phyloP scores from a whole-genome alignment of 2,329 filamentous ascomycete species.

The Davidsoniella virescens region DNA sequence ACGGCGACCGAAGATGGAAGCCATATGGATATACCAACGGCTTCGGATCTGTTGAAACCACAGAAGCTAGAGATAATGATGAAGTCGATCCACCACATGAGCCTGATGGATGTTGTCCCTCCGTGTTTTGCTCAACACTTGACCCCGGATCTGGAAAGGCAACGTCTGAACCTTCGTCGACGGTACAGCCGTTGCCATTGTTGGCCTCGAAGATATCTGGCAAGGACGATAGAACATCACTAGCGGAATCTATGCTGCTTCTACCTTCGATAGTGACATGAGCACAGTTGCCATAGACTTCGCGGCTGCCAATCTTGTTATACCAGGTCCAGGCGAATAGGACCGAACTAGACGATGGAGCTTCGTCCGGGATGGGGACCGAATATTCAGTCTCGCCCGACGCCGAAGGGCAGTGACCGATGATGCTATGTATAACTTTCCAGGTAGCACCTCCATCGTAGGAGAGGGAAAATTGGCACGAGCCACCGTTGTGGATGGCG shows the following conservation, averaged over 20 bases:
- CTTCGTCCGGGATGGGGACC: conserved; percentile 38
- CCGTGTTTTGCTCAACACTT: conserved; percentile 24
- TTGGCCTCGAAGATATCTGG: conserved; percentile 43
- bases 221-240: conserved; percentile 41
- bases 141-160: conserved; percentile 46
- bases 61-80: background rate
- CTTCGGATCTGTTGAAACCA: background rate
- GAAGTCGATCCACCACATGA: conserved; percentile 1
- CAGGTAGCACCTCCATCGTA: conserved; percentile 44
- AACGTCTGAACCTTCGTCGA: conserved; percentile 37
- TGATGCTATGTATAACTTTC: conserved; percentile 29
- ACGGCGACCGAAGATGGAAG: background rate
- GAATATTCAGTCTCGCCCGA: conserved; percentile 26
- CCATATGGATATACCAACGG: background rate
- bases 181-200: conserved; percentile 38
- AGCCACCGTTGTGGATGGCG: conserved; percentile 40
- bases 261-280: conserved; percentile 32
- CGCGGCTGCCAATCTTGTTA: conserved; percentile 45
- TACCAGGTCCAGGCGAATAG: conserved; percentile 49
- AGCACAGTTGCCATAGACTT: conserved; percentile 58
- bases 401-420: conserved; percentile 22
- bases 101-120: conserved; percentile 18
- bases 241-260: conserved; percentile 16
- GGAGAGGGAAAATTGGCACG: conserved; percentile 46
- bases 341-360: conserved; percentile 30